Conservation (phyloP, 2,329 filamentous ascomycete species). For the Cladorrhinum sp. region DNA sequence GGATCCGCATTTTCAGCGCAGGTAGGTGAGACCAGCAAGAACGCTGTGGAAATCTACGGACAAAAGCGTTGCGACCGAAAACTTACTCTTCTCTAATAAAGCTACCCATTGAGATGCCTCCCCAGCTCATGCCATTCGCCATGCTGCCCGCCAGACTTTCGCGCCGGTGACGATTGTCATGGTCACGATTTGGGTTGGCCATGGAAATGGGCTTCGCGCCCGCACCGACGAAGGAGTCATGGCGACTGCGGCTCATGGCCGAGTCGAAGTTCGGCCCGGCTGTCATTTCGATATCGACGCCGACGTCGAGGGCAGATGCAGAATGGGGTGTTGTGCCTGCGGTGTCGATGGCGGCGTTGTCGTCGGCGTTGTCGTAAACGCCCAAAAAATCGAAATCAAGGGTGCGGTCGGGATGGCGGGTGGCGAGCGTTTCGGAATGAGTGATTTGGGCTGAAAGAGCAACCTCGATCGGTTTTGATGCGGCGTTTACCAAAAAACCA, state of each 20-base stretch:
- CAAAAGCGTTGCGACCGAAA: conserved; percentile 10
- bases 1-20: background rate
- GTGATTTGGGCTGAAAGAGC: conserved; percentile 22
- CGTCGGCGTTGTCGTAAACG: conserved; percentile 1
- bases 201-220: conserved; percentile 66
- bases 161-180: conserved; percentile 54
- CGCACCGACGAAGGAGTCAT: conserved; percentile 64
- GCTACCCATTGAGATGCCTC: conserved; percentile 90
- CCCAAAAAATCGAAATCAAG: conserved; percentile 4
- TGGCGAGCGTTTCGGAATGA: conserved; percentile 20
- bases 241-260: conserved; percentile 55
- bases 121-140: conserved; percentile 91
- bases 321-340: conserved; percentile 12
- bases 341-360: background rate
- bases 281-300: conserved; percentile 52
- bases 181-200: conserved; percentile 61
- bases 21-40: background rate
- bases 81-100: conserved; percentile 98
- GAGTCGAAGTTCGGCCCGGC: conserved; percentile 57
- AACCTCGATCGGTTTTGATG: conserved; percentile 38
- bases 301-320: conserved; percentile 24
- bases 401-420: conserved; percentile 19
- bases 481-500: conserved; percentile 27
- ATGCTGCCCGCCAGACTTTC: conserved; percentile 63
- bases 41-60: background rate